These are phyloP conservation scores for Cephaloascus fragrans DNA, from an alignment of 805 yeast genomes.

Conservation along the genomic window DNA sequence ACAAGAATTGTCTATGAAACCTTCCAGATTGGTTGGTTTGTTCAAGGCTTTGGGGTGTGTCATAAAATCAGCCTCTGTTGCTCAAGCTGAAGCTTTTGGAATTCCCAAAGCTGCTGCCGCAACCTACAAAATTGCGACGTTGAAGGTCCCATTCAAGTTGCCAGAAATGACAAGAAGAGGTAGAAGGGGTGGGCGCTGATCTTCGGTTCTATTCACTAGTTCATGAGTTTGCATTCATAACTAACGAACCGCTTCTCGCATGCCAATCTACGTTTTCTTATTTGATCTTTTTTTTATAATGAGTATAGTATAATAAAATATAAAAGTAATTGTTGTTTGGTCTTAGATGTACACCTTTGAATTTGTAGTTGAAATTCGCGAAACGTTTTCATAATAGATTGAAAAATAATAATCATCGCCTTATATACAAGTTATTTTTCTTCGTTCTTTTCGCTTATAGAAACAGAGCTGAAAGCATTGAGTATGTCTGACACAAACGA, in stretches of 20 bases:
- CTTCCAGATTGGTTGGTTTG: constrained; percentile 56
- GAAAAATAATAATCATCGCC: too few species aligned
- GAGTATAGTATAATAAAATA: too few species aligned
- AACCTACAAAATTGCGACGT: constrained; percentile 67
- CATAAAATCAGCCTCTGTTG: constrained; percentile 59
- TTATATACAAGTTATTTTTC: too few species aligned
- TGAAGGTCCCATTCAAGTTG: constrained; percentile 81
- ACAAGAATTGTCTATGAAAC: constrained; percentile 73
- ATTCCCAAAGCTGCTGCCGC: constrained; percentile 50
- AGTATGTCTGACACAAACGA: too few species aligned
- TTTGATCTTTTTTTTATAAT: too few species aligned
- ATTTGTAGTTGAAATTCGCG: too few species aligned
- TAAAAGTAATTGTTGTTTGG: too few species aligned
- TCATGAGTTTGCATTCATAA: constrained; percentile 8
- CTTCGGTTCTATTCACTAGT: constrained; percentile 9
- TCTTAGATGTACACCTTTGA: too few species aligned
- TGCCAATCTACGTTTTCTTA: neutral
- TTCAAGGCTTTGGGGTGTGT: constrained; percentile 77
- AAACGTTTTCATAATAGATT: too few species aligned
- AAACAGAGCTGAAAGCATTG: too few species aligned
- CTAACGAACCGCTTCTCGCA: neutral
- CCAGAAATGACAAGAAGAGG: constrained; percentile 76
- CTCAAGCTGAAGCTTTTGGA: constrained; percentile 69
- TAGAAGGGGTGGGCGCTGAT: constrained; percentile 26
- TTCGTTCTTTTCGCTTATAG: too few species aligned